Base-by-base conservation (phyloP, 2,329 filamentous ascomycete genomes). In the Aotearoamyces nothofagi region DNA sequence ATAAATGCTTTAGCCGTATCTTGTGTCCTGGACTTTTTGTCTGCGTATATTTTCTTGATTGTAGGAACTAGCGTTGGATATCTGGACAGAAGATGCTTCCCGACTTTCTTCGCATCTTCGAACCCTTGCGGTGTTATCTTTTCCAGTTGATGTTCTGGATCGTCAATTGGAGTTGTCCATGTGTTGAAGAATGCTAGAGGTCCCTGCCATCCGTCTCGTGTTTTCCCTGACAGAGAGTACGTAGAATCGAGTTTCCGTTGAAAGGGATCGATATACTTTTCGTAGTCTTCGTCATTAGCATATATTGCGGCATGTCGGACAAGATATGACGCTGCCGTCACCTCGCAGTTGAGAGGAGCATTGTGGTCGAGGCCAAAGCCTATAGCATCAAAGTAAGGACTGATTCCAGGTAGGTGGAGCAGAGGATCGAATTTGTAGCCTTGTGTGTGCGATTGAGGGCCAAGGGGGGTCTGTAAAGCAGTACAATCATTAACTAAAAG, bases 231-330 rank as follows among this genome's bases (percentile, higher is more conserved):
- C 2, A 20, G 16, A 2, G 13, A 7, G 17, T 24, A 33, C n/a
- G 44, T 62, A 42, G 76, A 75, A 32, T 58, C 51, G 24, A 75
- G 50, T 50, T 78, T 78, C 29, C 56, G 46, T 10, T 69, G 41
- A 26, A 70, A 68, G 0, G 66, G 64, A 41, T 65, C 57, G 13
- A 71, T 64, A 39, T 69, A 70, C 22, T 56, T 53, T 36, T 69
- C 63, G 27, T 61, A 69, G 40, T 72, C 67, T 33, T 60, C 65
- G 40, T 70, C 66, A 36, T 71, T 71, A 37, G 63, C 62, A 39
- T 69, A 69, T 32, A 71, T 70, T 19, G 67, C 66, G 0, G 66
- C 66, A 38, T 71, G 67, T n/a, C 67, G 65, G 10, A 62, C 56
- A 0, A 71, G 52, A 44, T 70, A 71, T 3, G 65, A 62, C 1